Evolutionary conservation across 1,139 yeast genomes (phyloP), one percentile per base, ranked within the genome.

Genomic region (Arxiozyma slooffiae): DNA sequence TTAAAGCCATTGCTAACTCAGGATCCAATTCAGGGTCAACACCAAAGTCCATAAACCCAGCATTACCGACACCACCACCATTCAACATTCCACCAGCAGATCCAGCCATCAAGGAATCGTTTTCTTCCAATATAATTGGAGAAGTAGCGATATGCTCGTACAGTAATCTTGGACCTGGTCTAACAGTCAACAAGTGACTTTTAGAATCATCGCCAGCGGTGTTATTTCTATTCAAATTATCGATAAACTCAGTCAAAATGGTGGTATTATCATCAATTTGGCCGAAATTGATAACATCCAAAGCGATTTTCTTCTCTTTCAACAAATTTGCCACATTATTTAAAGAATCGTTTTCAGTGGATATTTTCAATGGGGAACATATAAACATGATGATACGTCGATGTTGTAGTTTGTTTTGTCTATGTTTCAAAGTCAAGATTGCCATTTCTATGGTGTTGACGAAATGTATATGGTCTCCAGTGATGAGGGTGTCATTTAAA

Each of bases 11-110:
- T 1, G 97, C 98, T 64, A 92, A 79, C 68, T 94, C 98, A 24
- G 98, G 98, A 62, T 92, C 99, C 81, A 87, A 86, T 58, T 83
- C 82, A 30, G 96, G 95, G 68, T 92, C 97, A 40, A 83, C 78
- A 48, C 86, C 82, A 58, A 79, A 77, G 56, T 78, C 83, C 66
- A 75, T 75, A 52, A 72, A 71, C 48, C 72, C 76, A 47, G 74
- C 79, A 41, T 74, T 76, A 40, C 74, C 76, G 36, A 72, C 78
- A 46, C 24, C 47, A 16, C 72, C 75, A 11, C 73, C 74, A 23
- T 74, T 78, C 44, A 74, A 72, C 22, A 65, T 66, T 14, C 66
- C 69, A 17, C 64, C 71, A 36, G 71, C 76, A 42, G 63, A 44
- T 11, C 38, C 47, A 9, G 38, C 40, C 3, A 30, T 44, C 8